Percentiles rank a stretch among this genome's conserved stretches.
These are phyloP conservation scores for Asparagopsis taxiformis DNA, from an alignment of 31 red algal species.

Conservation along the genomic window DNA sequence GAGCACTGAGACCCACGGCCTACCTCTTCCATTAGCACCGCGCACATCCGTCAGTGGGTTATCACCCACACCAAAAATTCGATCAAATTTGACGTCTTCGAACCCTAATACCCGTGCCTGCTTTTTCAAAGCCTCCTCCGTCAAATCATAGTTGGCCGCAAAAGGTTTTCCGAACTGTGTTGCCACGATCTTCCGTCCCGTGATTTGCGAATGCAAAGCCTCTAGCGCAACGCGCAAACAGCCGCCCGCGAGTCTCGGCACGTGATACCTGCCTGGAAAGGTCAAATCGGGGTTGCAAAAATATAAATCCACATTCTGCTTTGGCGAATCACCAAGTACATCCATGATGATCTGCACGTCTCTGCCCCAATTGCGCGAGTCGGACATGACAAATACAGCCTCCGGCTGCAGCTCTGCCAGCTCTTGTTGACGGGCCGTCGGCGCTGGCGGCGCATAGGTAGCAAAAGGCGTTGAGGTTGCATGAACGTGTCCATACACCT, in stretches of 20 bases:
- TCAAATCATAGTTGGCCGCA: constrained; percentile 58
- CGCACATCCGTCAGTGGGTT: constrained; percentile 82
- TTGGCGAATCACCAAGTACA: constrained; percentile 7
- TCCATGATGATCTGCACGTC: constrained; percentile 85
- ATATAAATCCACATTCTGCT: constrained; percentile 42
- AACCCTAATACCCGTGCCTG: constrained; percentile 32
- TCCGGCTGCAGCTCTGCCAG: constrained; percentile 24
- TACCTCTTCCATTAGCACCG: constrained; percentile 72
- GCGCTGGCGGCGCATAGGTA: background rate
- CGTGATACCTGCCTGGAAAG: constrained; percentile 50
- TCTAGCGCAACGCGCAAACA: constrained; percentile 63
- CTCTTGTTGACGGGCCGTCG: constrained; percentile 16
- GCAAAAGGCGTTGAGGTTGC: constrained; percentile 45
- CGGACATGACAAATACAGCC: constrained; percentile 78
- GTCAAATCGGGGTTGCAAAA: constrained; percentile 82
- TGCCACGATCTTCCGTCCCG: constrained; percentile 10
- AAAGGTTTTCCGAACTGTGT: constrained; percentile 77
- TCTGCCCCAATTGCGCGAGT: constrained; percentile 81
- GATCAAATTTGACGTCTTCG: background rate
- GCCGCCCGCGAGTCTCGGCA: constrained; percentile 71
- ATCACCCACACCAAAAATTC: constrained; percentile 84
- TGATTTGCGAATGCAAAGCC: constrained; percentile 43
- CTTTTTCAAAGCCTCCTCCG: constrained; percentile 29
- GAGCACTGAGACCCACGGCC: constrained; percentile 63
- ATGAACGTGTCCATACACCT: constrained; percentile 5